Evolutionary conservation across 202 grass and related monocot genomes (phyloP).

Genomic region (Thinopyrum obtusiflorum): DNA sequence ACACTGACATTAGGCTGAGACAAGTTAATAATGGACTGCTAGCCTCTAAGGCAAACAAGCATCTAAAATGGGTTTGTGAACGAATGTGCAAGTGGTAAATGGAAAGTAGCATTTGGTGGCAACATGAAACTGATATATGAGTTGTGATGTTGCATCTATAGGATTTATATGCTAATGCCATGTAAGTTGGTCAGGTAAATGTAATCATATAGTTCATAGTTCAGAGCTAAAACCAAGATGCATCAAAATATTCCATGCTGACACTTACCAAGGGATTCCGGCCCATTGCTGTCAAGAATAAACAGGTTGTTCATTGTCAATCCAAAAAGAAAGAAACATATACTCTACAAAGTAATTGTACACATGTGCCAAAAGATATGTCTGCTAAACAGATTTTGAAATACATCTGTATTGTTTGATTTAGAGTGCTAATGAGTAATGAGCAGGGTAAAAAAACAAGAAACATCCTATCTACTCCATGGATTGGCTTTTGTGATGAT

Average conservation of each 20-base stretch:
- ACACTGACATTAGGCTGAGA: background rate
- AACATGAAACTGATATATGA: background rate
- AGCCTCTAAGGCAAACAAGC: background rate
- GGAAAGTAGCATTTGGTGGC: background rate
- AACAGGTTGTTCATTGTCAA: no score
- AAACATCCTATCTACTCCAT: no score
- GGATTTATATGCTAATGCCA: background rate
- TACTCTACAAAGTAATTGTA: no score
- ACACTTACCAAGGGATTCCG: slow-evolving; percentile 77
- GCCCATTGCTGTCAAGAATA: slow-evolving; percentile 65
- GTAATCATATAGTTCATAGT: background rate
- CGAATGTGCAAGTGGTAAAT: slow-evolving; percentile 2
- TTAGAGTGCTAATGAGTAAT: no score
- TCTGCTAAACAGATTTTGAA: no score
- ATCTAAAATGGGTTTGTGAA: background rate
- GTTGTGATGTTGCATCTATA: background rate
- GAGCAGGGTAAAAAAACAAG: no score
- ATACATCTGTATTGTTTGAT: no score
- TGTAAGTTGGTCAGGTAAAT: background rate
- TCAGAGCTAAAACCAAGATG: background rate
- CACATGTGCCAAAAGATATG: no score
- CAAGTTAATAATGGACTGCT: background rate
- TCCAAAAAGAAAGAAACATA: no score
- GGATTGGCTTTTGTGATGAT: no score
- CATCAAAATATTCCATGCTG: background rate